phyloP scores from a whole-genome alignment of 108 stramenopile species.

The Poteriospumella lacustris region DNA sequence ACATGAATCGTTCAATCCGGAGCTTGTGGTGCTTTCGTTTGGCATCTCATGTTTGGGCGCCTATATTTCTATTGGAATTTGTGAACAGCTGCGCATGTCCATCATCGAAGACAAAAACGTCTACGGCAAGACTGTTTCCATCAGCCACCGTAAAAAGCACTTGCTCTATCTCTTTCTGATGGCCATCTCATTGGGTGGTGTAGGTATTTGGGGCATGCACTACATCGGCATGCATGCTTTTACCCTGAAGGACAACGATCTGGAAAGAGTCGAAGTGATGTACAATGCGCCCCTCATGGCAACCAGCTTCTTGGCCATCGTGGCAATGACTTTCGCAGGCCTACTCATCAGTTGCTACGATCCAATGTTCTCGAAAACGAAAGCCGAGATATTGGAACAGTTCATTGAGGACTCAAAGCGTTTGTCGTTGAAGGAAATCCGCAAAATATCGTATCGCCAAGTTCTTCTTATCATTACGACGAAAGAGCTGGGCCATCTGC shows the following conservation, averaged over 20 bases:
- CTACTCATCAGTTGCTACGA: too few relatives aligned
- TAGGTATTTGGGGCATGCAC: constrained; percentile 24
- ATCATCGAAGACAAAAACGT: too few relatives aligned
- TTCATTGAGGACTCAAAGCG: background rate
- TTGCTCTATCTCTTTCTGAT: background rate
- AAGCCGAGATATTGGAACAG: background rate
- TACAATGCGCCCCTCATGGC: background rate
- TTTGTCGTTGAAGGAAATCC: background rate
- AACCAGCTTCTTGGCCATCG: background rate
- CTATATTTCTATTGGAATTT: too few relatives aligned
- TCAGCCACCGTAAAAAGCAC: background rate
- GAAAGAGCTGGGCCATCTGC: background rate
- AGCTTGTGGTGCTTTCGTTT: too few relatives aligned
- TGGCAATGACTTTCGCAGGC: too few relatives aligned
- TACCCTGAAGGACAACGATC: background rate
- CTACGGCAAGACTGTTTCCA: too few relatives aligned
- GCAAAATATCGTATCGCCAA: background rate
- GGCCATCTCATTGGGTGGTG: background rate
- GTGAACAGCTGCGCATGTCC: too few relatives aligned
- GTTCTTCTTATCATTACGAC: background rate
- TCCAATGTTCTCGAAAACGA: background rate
- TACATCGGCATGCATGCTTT: background rate
- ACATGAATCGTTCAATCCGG: too few relatives aligned
- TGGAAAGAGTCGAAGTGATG: background rate
- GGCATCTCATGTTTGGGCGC: too few relatives aligned